Evolutionary conservation across 2,329 filamentous ascomycete species (phyloP).

Genomic region (Penicillium sp.): DNA sequence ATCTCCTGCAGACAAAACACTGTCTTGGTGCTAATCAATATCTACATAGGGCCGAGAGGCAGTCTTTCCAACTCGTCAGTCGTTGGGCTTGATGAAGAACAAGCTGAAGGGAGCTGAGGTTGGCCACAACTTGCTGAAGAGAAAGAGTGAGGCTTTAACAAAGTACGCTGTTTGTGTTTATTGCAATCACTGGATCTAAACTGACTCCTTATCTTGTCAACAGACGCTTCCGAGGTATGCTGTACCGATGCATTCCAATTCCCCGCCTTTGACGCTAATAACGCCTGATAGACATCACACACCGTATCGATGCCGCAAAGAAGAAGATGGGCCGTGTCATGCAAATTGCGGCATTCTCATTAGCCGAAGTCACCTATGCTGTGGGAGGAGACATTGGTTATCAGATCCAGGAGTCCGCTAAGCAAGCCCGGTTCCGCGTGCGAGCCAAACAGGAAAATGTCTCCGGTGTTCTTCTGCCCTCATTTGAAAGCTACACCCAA

Average conservation of each 20-base stretch:
- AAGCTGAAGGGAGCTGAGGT: constrained; percentile 94
- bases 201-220: constrained; percentile 27
- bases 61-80: constrained; percentile 97
- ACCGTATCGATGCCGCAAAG: constrained; percentile 97
- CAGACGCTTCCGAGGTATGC: constrained; percentile 83
- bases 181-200: neutral
- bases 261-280: constrained; percentile 31
- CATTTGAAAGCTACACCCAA: constrained; percentile 86
- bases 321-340: constrained; percentile 99
- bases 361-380: constrained; percentile 96
- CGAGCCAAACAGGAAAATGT: constrained; percentile 98
- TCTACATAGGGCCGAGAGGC: constrained; percentile 78
- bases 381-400: constrained; percentile 95
- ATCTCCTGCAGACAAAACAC: constrained; percentile 11
- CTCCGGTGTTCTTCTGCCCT: constrained; percentile 88
- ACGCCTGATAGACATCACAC: constrained; percentile 74
- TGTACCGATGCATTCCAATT: constrained; percentile 18
- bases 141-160: constrained; percentile 96
- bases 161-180: constrained; percentile 64
- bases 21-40: constrained; percentile 19
- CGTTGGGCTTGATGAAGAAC: constrained; percentile 92
- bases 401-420: constrained; percentile 95
- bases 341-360: constrained; percentile 97
- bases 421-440: constrained; percentile 87
- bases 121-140: constrained; percentile 91